phyloP scores from a whole-genome alignment of 768 basidiomycete species.

The Mycena vulgaris region DNA sequence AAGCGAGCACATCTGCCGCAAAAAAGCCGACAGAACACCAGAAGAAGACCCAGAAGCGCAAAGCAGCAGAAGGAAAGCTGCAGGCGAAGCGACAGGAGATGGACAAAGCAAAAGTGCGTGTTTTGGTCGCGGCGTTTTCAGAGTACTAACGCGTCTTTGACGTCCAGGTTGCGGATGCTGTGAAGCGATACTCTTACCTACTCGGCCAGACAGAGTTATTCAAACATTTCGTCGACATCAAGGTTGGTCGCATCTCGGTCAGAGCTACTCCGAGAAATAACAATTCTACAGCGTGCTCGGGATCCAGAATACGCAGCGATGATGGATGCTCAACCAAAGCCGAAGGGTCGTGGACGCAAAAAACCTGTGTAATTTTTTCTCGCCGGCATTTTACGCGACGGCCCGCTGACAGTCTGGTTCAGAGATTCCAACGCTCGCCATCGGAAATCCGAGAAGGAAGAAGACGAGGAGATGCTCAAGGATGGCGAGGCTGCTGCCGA shows the following conservation, averaged over 20 bases:
- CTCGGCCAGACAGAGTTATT: constrained; percentile 98
- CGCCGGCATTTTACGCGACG: not conserved
- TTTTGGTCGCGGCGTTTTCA: not conserved
- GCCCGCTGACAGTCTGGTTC: not conserved
- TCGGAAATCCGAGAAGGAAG: constrained; percentile 97
- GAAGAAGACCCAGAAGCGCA: constrained; percentile 66
- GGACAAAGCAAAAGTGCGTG: constrained; percentile 86
- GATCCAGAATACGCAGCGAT: constrained; percentile 95
- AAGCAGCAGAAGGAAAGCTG: constrained; percentile 79
- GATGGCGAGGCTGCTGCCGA: constrained; percentile 85
- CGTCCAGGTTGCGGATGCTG: constrained; percentile 87
- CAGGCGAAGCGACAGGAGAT: constrained; percentile 83
- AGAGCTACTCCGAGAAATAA: not conserved
- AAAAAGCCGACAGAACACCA: constrained; percentile 54
- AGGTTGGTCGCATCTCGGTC: constrained; percentile 62
- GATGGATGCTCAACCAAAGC: constrained; percentile 89
- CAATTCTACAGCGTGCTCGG: constrained; percentile 74
- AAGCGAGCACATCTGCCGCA: constrained; percentile 43
- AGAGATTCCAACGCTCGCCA: constrained; percentile 88
- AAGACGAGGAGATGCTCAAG: constrained; percentile 95
- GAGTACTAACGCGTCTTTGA: constrained; percentile 30
- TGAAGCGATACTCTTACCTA: constrained; percentile 98
- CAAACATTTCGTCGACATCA: constrained; percentile 98
- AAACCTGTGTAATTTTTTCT: constrained; percentile 71
- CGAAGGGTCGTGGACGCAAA: constrained; percentile 88